These are phyloP conservation scores for Saturnispora sanitii DNA, from an alignment of 805 yeast species.

Conservation along the genomic window DNA sequence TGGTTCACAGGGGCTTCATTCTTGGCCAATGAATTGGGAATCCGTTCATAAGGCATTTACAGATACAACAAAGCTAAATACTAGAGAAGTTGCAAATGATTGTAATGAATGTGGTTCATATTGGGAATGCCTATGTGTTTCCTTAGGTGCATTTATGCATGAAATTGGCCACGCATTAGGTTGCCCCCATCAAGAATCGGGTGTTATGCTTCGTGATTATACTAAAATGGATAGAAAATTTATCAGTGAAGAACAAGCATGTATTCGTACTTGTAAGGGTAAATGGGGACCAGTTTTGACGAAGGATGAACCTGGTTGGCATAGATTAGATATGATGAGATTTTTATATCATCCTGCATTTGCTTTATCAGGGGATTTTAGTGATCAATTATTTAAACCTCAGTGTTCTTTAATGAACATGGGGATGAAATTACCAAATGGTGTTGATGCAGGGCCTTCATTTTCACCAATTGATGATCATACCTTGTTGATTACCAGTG, in stretches of 20 bases:
- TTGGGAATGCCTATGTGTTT: conserved; percentile 84
- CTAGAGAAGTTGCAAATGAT: conserved; percentile 81
- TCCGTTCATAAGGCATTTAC: conserved; percentile 56
- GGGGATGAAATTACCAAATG: conserved; percentile 26
- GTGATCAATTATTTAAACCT: conserved; percentile 33
- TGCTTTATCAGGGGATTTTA: conserved; percentile 52
- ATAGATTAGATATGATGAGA: conserved; percentile 67
- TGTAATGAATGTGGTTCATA: conserved; percentile 71
- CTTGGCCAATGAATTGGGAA: conserved; percentile 86
- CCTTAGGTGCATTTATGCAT: conserved; percentile 91
- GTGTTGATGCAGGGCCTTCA: conserved; percentile 33
- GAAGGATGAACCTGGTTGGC: conserved; percentile 77
- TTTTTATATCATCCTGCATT: conserved; percentile 78
- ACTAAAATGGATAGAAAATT: conserved; percentile 73
- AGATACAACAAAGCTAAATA: conserved; percentile 59
- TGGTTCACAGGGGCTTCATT: conserved; percentile 85
- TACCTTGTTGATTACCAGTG: conserved; percentile 37
- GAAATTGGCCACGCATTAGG: conserved; percentile 90
- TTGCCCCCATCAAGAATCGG: conserved; percentile 83
- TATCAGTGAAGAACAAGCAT: conserved; percentile 54
- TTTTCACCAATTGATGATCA: conserved; percentile 39
- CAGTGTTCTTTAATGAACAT: conserved; percentile 19
- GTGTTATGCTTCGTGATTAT: conserved; percentile 87
- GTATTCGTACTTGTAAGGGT: conserved; percentile 40
- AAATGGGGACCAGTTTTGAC: conserved; percentile 44